Percentiles rank a stretch among this genome's conserved stretches.
phyloP scores from a whole-genome alignment of 176 grass and related monocot genomes.

The Cenchrus fungigraminus region DNA sequence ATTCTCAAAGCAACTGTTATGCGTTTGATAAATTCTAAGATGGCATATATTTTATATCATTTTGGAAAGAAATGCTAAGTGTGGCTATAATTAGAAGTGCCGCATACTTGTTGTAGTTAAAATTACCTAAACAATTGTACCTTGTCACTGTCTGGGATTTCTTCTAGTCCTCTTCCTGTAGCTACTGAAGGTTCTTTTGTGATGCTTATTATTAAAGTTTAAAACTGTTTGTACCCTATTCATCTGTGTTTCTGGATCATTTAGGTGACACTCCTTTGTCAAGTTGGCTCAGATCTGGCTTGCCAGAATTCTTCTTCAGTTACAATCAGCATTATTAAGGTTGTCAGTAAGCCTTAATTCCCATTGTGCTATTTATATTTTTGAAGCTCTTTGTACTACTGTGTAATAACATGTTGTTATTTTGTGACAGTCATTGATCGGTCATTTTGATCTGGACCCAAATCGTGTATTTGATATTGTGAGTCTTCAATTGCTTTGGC shows the following conservation, averaged over 20 bases:
- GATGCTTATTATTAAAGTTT: slow-evolving; percentile 35
- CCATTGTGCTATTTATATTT: slow-evolving; percentile 16
- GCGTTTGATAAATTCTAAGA: background rate
- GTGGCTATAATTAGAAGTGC: slow-evolving; percentile 19
- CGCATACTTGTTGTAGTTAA: background rate
- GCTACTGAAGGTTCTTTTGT: slow-evolving; percentile 21
- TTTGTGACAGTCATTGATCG: slow-evolving; percentile 87
- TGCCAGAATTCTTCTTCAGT: slow-evolving; percentile 63
- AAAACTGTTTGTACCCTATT: slow-evolving; percentile 1
- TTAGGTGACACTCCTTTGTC: slow-evolving; percentile 94
- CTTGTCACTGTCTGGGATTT: background rate
- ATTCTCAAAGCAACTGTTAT: background rate
- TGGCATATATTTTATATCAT: too few species aligned
- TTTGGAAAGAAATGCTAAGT: background rate
- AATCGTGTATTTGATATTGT: slow-evolving; percentile 99
- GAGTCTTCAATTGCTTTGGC: slow-evolving; percentile 54
- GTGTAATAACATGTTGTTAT: slow-evolving; percentile 28
- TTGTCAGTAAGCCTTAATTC: slow-evolving; percentile 37
- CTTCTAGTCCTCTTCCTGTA: slow-evolving; percentile 6
- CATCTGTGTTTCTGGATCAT: slow-evolving; percentile 37
- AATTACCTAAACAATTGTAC: slow-evolving; percentile 31
- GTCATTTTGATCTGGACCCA: slow-evolving; percentile 98
- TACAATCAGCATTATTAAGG: slow-evolving; percentile 98
- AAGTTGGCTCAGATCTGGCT: slow-evolving; percentile 76
- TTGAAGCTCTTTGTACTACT: slow-evolving; percentile 5